Evolutionary conservation across 2,329 filamentous ascomycete species (phyloP), one percentile per base, ranked within the genome.

Genomic region (Botrytis byssoidea): DNA sequence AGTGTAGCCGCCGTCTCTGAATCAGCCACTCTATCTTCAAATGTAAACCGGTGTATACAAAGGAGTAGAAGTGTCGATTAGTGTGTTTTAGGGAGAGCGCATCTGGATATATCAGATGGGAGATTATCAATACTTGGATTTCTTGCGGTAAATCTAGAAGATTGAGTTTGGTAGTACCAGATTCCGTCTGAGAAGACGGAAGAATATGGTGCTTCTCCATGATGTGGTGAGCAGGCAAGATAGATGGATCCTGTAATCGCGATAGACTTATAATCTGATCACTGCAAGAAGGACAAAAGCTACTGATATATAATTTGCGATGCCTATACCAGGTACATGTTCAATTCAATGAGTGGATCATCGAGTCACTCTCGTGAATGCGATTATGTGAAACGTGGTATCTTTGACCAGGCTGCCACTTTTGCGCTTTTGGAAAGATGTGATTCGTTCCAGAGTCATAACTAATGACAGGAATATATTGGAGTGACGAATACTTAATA

Each of bases 21-120:
- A 93, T 84, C 7, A 93, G 84, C 91, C 91, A 93, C 73, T 88
- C 86, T 20, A 93, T 86, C 79, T 93, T 92, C 63, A 92, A 84
- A 42, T 85, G 81, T 44, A 93, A 84, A 51, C 89, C 90, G 0
- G 91, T 93, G 80, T 90, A 86, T 75, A 93, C 89, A 2, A 92
- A 82, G 66, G 81, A 78, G 82, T 90, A 90, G 80, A 93, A 90
- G 79, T 91, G 85, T 74, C 86, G 85, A 79, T 83, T 89, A 32
- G 88, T 88, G 79, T 93, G 90, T 79, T 93, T 93, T 25, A 93
- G 83, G 0, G 90, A 91, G 1, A 93, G 85, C 0, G 91, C 91
- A 75, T 93, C 91, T 0, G 91, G 91, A 75, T 93, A 93, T 46
- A 86, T 86, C 74, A 93, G 88, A 71, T 88, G 83, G 18, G 84